Conservation (phyloP, 495 filamentous ascomycete species). For the Massariosphaeria phaeospora region DNA sequence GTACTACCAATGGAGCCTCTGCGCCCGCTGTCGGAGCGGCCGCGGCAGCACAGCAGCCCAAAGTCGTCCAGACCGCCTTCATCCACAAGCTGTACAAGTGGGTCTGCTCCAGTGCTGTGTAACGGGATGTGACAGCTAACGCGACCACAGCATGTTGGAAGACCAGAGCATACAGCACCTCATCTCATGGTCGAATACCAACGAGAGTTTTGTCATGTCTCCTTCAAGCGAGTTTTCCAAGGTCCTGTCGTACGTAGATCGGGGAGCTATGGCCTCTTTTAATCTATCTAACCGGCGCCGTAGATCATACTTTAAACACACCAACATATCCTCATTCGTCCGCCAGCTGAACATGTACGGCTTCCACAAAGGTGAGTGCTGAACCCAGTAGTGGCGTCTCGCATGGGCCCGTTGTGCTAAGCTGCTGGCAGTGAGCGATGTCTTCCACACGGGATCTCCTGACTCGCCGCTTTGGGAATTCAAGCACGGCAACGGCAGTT, state of each 20-base stretch:
- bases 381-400: slow-evolving; percentile 22
- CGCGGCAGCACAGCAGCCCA: slow-evolving; percentile 81
- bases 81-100: slow-evolving; percentile 99
- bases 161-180: slow-evolving; percentile 87
- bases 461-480: slow-evolving; percentile 98
- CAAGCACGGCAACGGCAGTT: slow-evolving; percentile 96
- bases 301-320: slow-evolving; percentile 95
- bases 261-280: slow-evolving; percentile 26
- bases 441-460: slow-evolving; percentile 94
- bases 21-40: slow-evolving; percentile 56
- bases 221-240: slow-evolving; percentile 97
- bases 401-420: slow-evolving; percentile 8
- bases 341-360: slow-evolving; percentile 99
- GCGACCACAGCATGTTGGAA: slow-evolving; percentile 76
- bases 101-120: slow-evolving; percentile 35
- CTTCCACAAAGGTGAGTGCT: slow-evolving; percentile 98
- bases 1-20: slow-evolving; percentile 55
- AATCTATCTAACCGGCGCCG: slow-evolving; percentile 41
- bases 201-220: slow-evolving; percentile 98
- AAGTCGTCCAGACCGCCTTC: slow-evolving; percentile 98
- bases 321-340: slow-evolving; percentile 97
- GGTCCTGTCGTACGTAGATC: slow-evolving; percentile 75
- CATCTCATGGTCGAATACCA: slow-evolving; percentile 89
- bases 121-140: slow-evolving; percentile 39
- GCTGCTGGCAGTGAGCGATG: slow-evolving; percentile 74